A percentile compares a stretch with the other conserved stretches of the same genome.
Evolutionary conservation across 2,329 filamentous ascomycete genomes (phyloP).

Genomic region (Coniosporium tulheliwenetii): DNA sequence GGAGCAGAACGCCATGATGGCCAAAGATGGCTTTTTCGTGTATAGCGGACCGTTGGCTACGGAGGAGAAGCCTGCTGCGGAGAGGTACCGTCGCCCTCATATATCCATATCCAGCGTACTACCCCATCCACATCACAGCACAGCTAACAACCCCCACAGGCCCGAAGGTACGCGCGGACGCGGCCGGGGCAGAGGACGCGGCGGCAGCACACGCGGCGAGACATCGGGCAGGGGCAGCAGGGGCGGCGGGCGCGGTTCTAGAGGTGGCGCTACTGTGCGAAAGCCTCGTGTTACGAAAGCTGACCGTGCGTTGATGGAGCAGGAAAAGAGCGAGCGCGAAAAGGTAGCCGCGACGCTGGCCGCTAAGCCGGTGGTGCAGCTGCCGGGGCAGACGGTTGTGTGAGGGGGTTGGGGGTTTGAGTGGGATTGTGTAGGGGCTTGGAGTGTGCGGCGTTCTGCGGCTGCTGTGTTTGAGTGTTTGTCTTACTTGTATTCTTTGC

Average conservation of each 20-base stretch:
- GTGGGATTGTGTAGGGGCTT: too few relatives aligned
- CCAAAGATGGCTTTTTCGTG: constrained; percentile 94
- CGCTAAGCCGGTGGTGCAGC: not conserved
- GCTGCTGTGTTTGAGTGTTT: too few relatives aligned
- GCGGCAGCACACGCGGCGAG: constrained; percentile 15
- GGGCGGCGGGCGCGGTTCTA: constrained; percentile 47
- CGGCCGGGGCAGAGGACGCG: constrained; percentile 39
- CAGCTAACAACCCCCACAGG: constrained; percentile 31
- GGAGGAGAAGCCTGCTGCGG: constrained; percentile 60
- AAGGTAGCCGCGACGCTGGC: constrained; percentile 18
- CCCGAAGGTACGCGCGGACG: constrained; percentile 60
- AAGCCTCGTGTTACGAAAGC: constrained; percentile 81
- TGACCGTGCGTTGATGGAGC: constrained; percentile 65
- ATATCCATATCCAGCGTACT: not conserved
- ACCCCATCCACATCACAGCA: not conserved
- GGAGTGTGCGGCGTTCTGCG: too few relatives aligned
- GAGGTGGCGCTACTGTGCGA: constrained; percentile 57
- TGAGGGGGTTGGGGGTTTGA: too few relatives aligned
- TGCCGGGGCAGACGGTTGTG: too few relatives aligned
- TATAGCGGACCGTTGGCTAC: constrained; percentile 85
- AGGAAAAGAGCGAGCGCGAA: constrained; percentile 66
- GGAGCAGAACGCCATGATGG: constrained; percentile 89
- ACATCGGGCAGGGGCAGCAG: constrained; percentile 19
- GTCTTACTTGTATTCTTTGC: too few relatives aligned
- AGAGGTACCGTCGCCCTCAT: constrained; percentile 30